Evolutionary conservation across 371 early-diverging fungal genomes (phyloP).

Genomic region (Entomophthora muscae): DNA sequence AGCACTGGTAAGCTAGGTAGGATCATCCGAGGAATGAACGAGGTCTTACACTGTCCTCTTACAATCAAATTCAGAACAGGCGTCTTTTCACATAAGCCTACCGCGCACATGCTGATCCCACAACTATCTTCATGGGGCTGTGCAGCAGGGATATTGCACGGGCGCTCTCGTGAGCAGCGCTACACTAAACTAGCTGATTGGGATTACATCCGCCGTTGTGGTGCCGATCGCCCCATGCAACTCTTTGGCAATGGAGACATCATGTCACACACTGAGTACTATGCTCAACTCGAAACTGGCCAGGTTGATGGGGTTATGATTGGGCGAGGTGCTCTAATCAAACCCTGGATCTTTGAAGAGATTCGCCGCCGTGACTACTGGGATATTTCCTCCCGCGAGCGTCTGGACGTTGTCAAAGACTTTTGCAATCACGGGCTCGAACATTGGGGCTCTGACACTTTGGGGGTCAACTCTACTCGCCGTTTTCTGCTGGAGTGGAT

Average conservation of each 20-base stretch:
- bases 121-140: constrained; percentile 42
- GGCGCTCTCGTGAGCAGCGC: constrained; percentile 80
- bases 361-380: constrained; percentile 68
- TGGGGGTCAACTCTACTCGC: constrained; percentile 69
- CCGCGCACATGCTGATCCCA: constrained; percentile 61
- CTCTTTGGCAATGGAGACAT: constrained; percentile 84
- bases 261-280: constrained; percentile 70
- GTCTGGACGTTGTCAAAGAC: constrained; percentile 71
- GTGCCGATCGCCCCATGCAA: constrained; percentile 22
- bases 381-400: constrained; percentile 83
- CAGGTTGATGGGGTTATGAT: constrained; percentile 83
- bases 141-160: constrained; percentile 54
- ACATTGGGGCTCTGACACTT: constrained; percentile 88
- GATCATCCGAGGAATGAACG: constrained; percentile 57
- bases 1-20: constrained; percentile 43
- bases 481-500: constrained; percentile 88
- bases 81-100: constrained; percentile 30
- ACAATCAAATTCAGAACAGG: constrained; percentile 89
- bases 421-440: constrained; percentile 79
- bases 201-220: constrained; percentile 62
- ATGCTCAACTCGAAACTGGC: constrained; percentile 31
- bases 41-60: constrained; percentile 49
- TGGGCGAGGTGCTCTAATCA: constrained; percentile 52
- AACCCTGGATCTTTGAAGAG: constrained; percentile 96
- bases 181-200: constrained; percentile 84